Evolutionary conservation across 371 early-diverging fungal species (phyloP).

Genomic region (Thermomucor indicae-seudaticae): DNA sequence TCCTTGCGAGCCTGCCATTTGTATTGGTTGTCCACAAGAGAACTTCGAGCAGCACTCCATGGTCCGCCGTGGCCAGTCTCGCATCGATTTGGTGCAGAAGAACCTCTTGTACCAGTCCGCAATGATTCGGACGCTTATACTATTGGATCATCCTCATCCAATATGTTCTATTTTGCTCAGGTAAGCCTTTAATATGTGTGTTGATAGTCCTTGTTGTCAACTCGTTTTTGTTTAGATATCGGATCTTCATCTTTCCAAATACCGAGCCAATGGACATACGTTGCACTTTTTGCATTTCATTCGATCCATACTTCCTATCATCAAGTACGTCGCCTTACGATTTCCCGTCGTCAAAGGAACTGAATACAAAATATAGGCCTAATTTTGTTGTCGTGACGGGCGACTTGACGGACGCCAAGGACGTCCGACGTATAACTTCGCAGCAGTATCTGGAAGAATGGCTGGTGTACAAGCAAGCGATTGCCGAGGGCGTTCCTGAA

Average conservation of each 20-base stretch:
- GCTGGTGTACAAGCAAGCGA: slow-evolving; percentile 63
- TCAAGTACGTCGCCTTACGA: slow-evolving; percentile 25
- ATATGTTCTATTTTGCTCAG: neutral
- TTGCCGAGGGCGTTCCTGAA: slow-evolving; percentile 40
- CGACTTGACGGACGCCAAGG: slow-evolving; percentile 91
- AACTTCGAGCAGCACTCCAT: slow-evolving; percentile 14
- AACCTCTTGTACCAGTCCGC: neutral
- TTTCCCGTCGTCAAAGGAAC: neutral
- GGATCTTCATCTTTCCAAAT: slow-evolving; percentile 81
- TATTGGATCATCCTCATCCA: neutral
- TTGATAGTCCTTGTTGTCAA: neutral
- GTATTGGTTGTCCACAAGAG: slow-evolving; percentile 22
- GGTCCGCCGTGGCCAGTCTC: slow-evolving; percentile 8
- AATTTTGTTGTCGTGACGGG: slow-evolving; percentile 67
- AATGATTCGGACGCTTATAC: neutral
- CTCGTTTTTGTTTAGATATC: slow-evolving; percentile 54
- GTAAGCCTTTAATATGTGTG: neutral
- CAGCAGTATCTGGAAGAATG: slow-evolving; percentile 83
- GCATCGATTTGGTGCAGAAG: neutral
- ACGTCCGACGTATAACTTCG: slow-evolving; percentile 53
- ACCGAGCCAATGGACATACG: slow-evolving; percentile 58
- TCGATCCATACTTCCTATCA: slow-evolving; percentile 55
- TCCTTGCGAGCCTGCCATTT: slow-evolving; percentile 21
- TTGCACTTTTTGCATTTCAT: slow-evolving; percentile 75
- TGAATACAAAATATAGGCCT: slow-evolving; percentile 28